Base-by-base conservation (phyloP, 202 grass and related monocot species). In the Setaria italica region DNA sequence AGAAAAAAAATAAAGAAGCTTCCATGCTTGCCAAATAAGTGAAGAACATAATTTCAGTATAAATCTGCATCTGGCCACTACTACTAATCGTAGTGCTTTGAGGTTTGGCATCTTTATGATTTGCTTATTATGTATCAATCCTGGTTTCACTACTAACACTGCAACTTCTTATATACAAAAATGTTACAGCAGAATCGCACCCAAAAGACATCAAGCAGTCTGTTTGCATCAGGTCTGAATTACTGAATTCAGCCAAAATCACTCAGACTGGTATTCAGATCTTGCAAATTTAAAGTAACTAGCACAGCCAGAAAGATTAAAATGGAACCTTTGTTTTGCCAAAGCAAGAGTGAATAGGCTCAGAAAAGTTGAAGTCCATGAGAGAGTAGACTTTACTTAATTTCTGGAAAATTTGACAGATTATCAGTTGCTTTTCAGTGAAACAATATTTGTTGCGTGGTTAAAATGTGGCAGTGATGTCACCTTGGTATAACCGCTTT, bases 401-500 rank as follows among this genome's bases (percentile, higher is more conserved):
- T 87, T 90, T 85, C 95, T 98, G 90, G 47, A 62, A 50, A 87
- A 37, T 6, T 21, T 75, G 9, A 79, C 5, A 55, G 2, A 78
- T 49, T 62, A 66, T 87, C 30, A 87, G 6, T 43, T 48, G 25
- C 21, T 16, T 53, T 15, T 19, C 30, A 87, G 4, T 20, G 25
- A 76, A 19, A 56, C 19, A 30, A 62, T 55, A 82, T 82, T 4
- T 77, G 14, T 42, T 81, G 20, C 16, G 25, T 59, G 33, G 48
- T 75, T 9, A 39, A 72, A 82, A 82, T 72, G 4, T 21, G 20
- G 34, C 49, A 43, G 4, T 43, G 11, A 48, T 19, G 72, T 65
- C 85, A 95, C 95, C 93, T 98, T 86, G 17, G 89, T 82, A 73
- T 88, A 53, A 84, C 95, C 95, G 82, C 93, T 94, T 82, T 98